A percentile compares a stretch with the other conserved stretches of the same genome.
These are phyloP conservation scores for Colletotrichum shisoi DNA, from an alignment of 2,329 filamentous ascomycete species.

Conservation along the genomic window DNA sequence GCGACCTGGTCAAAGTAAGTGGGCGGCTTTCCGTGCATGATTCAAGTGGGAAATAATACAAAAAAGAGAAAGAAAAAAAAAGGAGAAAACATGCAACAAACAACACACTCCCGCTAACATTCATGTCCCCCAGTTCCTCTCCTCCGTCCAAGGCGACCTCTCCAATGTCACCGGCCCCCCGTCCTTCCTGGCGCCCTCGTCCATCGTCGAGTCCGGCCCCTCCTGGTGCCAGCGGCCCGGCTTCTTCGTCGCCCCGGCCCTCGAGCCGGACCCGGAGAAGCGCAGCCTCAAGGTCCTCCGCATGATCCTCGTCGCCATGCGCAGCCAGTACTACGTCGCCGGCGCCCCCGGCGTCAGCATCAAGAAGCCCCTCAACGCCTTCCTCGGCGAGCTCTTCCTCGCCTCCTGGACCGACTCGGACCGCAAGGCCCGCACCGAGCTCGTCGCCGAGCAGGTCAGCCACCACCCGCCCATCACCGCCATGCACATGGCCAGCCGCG, in stretches of 20 bases:
- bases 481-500: conserved; percentile 56
- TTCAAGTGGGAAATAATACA: neutral
- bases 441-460: conserved; percentile 60
- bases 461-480: conserved; percentile 64
- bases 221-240: conserved; percentile 60
- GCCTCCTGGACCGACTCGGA: conserved; percentile 50
- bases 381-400: conserved; percentile 61
- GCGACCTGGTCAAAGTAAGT: conserved; percentile 38
- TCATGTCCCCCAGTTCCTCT: conserved; percentile 33
- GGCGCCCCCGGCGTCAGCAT: conserved; percentile 57
- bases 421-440: conserved; percentile 43
- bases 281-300: conserved; percentile 58
- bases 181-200: conserved; percentile 58
- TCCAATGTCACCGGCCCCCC: conserved; percentile 62
- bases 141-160: conserved; percentile 57
- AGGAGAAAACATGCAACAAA: neutral
- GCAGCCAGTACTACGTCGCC: conserved; percentile 58
- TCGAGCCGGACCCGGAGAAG: conserved; percentile 53
- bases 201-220: conserved; percentile 60
- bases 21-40: neutral
- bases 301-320: conserved; percentile 57
- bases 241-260: conserved; percentile 58
- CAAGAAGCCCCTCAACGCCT: conserved; percentile 63
- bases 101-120: conserved; percentile 12
- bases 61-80: too few species aligned